Percentiles rank a stretch among this genome's conserved stretches.
Conservation (phyloP, 2,329 filamentous ascomycete genomes). For the Alternaria arbusti region DNA sequence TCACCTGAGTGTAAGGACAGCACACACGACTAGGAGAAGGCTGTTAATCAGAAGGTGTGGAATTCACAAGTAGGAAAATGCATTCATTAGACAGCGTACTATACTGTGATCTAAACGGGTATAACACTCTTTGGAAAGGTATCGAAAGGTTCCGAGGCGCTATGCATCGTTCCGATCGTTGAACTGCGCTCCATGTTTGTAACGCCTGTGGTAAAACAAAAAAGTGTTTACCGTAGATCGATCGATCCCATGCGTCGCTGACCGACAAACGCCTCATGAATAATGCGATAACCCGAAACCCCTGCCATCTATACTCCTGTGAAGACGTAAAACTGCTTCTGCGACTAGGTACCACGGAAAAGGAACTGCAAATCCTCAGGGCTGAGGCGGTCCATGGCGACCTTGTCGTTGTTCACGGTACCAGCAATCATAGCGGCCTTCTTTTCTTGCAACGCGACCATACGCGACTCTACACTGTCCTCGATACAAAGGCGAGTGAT, state of each 20-base stretch:
- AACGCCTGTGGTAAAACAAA: not conserved
- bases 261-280: constrained; percentile 3
- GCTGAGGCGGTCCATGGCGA: constrained; percentile 88
- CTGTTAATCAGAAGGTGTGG: not conserved
- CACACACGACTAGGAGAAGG: not conserved
- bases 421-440: constrained; percentile 98
- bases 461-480: constrained; percentile 94
- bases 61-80: not conserved
- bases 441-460: constrained; percentile 96
- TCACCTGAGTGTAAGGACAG: not conserved
- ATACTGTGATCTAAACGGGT: not conserved
- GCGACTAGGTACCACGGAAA: constrained; percentile 73
- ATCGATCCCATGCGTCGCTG: not conserved
- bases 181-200: not conserved
- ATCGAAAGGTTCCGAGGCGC: not conserved
- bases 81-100: not conserved
- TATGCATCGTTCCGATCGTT: not conserved
- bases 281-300: not conserved
- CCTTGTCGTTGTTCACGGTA: constrained; percentile 91
- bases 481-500: constrained; percentile 96
- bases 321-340: not conserved
- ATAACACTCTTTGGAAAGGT: not conserved
- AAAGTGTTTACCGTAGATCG: not conserved
- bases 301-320: not conserved
- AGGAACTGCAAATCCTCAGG: constrained; percentile 95